Evolutionary conservation across 805 yeast species (phyloP).

Genomic region (Candida hungchunana): DNA sequence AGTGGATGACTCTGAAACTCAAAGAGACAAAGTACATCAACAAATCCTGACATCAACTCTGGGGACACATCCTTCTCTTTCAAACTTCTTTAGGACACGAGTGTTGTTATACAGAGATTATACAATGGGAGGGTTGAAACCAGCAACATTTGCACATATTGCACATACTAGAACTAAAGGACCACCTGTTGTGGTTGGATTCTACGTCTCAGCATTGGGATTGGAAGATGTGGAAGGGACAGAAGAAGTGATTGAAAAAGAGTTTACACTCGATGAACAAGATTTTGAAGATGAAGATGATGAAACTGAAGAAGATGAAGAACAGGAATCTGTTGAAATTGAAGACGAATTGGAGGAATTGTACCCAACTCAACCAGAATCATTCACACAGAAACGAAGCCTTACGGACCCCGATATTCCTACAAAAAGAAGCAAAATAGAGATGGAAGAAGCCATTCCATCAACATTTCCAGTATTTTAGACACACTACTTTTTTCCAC

Average conservation of each 20-base stretch:
- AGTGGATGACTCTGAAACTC: slow-evolving; percentile 3
- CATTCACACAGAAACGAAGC: too few relatives aligned
- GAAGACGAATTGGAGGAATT: slow-evolving; percentile 26
- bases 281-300: slow-evolving; percentile 11
- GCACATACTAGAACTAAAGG: too few relatives aligned
- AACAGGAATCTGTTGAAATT: slow-evolving; percentile 15
- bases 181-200: slow-evolving; percentile 12
- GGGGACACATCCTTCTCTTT: slow-evolving; percentile 22
- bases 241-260: slow-evolving; percentile 1
- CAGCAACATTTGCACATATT: slow-evolving; percentile 18
- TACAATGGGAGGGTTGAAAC: slow-evolving; percentile 4
- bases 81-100: slow-evolving; percentile 16
- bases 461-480: slow-evolving; percentile 12
- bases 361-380: slow-evolving; percentile 28
- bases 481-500: too few relatives aligned
- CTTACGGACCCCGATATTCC: too few relatives aligned
- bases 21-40: slow-evolving; percentile 11
- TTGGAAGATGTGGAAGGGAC: background rate
- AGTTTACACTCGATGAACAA: slow-evolving; percentile 16
- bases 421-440: too few relatives aligned
- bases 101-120: slow-evolving; percentile 24
- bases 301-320: background rate
- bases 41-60: slow-evolving; percentile 20
- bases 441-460: slow-evolving; percentile 7
- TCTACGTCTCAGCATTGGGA: too few relatives aligned